Evolutionary conservation across 768 basidiomycete species (phyloP).

Genomic region (Russula sp.): DNA sequence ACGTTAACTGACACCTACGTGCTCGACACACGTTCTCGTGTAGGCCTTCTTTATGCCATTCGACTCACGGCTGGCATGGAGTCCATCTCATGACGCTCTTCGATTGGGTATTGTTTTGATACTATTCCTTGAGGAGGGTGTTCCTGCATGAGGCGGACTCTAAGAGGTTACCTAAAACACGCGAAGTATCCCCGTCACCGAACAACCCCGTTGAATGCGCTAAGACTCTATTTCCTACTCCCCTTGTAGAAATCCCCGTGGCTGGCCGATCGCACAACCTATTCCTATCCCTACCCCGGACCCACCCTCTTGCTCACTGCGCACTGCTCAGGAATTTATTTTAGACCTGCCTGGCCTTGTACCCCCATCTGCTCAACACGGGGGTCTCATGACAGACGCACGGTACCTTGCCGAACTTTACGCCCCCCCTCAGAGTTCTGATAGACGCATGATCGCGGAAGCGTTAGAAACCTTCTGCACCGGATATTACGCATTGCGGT

Average conservation of each 20-base stretch:
- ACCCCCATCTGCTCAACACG: neutral
- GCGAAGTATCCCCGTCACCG: neutral
- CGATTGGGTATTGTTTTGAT: neutral
- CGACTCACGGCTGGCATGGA: neutral
- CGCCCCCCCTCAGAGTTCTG: neutral
- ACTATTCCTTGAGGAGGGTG: neutral
- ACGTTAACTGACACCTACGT: neutral
- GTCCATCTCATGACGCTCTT: neutral
- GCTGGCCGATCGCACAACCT: conserved; percentile 5
- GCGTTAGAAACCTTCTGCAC: neutral
- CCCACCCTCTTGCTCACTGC: neutral
- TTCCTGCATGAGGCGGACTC: neutral
- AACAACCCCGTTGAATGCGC: neutral
- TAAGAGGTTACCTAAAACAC: neutral
- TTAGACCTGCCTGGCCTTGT: neutral
- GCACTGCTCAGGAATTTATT: neutral
- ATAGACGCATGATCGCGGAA: neutral
- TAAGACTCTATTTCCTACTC: neutral
- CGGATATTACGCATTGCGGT: neutral
- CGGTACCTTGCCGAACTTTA: neutral
- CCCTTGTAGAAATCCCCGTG: conserved; percentile 3
- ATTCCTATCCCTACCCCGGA: neutral
- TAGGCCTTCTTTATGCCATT: neutral
- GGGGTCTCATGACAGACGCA: neutral
- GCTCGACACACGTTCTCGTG: conserved; percentile 5